Conservation (phyloP, 768 basidiomycete genomes). For the Tricholoma sp. region DNA sequence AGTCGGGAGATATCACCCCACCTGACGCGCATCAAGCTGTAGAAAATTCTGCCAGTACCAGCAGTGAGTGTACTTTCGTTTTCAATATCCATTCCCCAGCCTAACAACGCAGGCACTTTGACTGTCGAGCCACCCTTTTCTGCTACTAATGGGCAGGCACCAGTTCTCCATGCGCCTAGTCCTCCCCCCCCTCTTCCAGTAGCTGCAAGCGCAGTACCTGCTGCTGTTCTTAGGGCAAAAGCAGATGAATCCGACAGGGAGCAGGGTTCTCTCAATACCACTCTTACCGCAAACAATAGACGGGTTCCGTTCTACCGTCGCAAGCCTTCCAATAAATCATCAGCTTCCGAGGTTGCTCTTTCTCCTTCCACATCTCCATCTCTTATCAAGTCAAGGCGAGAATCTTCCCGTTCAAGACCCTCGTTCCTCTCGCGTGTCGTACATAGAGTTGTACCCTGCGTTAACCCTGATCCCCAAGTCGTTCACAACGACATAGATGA, state of each 20-base stretch:
- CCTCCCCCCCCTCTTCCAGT: slow-evolving; percentile 11
- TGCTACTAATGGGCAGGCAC: slow-evolving; percentile 18
- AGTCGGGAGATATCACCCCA: slow-evolving; percentile 3
- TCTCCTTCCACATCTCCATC: slow-evolving; percentile 29
- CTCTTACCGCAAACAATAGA: slow-evolving; percentile 31
- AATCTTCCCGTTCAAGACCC: slow-evolving; percentile 11
- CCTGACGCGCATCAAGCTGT: slow-evolving; percentile 12
- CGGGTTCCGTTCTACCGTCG: slow-evolving; percentile 42
- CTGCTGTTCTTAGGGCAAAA: slow-evolving; percentile 13
- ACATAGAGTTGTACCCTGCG: slow-evolving; percentile 32
- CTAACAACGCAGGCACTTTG: slow-evolving; percentile 14
- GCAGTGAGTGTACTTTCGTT: slow-evolving; percentile 15
- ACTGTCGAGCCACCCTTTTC: slow-evolving; percentile 13
- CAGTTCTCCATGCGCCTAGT: slow-evolving; percentile 9
- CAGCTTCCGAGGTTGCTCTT: slow-evolving; percentile 29
- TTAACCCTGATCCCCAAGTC: slow-evolving; percentile 18
- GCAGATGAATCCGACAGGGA: slow-evolving; percentile 30
- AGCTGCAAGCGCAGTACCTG: slow-evolving; percentile 10
- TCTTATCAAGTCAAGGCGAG: slow-evolving; percentile 23
- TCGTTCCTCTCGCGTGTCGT: slow-evolving; percentile 30
- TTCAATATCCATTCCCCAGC: neutral
- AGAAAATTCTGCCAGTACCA: slow-evolving; percentile 22
- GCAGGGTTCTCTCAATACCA: slow-evolving; percentile 36
- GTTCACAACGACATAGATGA: slow-evolving; percentile 12
- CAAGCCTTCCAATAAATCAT: slow-evolving; percentile 30